Evolutionary conservation across 2,329 filamentous ascomycete species (phyloP).

Genomic region (Pseudogymnoascus sp.): DNA sequence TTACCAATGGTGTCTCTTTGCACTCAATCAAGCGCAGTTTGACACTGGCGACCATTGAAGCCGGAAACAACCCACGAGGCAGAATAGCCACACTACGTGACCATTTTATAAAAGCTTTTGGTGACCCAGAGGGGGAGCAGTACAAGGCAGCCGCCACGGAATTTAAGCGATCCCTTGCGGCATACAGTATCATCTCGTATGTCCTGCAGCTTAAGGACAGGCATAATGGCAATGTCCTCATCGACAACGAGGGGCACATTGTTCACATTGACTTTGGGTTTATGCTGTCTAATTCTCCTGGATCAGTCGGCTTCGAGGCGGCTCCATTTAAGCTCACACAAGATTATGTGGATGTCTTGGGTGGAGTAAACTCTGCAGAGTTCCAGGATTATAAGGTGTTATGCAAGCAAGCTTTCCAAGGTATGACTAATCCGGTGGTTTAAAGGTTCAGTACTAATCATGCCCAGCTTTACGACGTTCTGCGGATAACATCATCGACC

Average conservation of each 20-base stretch:
- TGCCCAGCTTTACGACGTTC: slow-evolving; percentile 61
- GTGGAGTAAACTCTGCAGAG: slow-evolving; percentile 61
- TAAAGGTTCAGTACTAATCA: slow-evolving; percentile 12
- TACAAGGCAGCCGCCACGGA: slow-evolving; percentile 68
- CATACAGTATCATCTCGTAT: slow-evolving; percentile 80
- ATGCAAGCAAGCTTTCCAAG: slow-evolving; percentile 79
- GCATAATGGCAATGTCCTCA: slow-evolving; percentile 79
- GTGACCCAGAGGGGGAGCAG: slow-evolving; percentile 58
- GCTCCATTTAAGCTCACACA: slow-evolving; percentile 82
- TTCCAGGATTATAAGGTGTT: slow-evolving; percentile 70
- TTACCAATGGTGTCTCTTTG: slow-evolving; percentile 80
- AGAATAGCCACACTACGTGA: slow-evolving; percentile 75
- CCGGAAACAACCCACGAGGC: slow-evolving; percentile 64
- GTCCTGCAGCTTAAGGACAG: slow-evolving; percentile 78
- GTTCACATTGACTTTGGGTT: slow-evolving; percentile 88
- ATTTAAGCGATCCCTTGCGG: slow-evolving; percentile 74
- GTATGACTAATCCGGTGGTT: slow-evolving; percentile 34
- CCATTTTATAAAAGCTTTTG: slow-evolving; percentile 76
- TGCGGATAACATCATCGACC: slow-evolving; percentile 72
- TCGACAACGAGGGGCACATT: slow-evolving; percentile 79
- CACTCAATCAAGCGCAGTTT: slow-evolving; percentile 78
- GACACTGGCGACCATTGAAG: slow-evolving; percentile 66
- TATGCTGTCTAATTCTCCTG: slow-evolving; percentile 81
- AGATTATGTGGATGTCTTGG: slow-evolving; percentile 78
- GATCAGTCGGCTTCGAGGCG: slow-evolving; percentile 77